Percentiles rank a stretch among this genome's conserved stretches.
Conservation (phyloP, 2,329 filamentous ascomycete genomes). For the Endocalyx cinctus region DNA sequence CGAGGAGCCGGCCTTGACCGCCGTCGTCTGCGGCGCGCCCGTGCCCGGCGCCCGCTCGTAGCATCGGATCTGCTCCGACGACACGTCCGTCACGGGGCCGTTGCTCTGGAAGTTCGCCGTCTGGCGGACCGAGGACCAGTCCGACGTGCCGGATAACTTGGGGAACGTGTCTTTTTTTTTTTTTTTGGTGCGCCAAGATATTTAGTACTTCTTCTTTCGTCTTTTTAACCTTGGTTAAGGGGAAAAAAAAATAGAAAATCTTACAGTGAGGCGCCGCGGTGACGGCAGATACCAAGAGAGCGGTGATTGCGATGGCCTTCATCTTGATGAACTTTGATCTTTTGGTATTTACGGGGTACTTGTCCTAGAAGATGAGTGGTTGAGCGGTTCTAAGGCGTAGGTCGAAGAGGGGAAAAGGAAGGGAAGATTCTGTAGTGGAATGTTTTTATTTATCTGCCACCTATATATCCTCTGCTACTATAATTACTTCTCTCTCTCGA, state of each 20-base stretch:
- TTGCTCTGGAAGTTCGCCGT: conserved; percentile 41
- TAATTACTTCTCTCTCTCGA: too few species aligned
- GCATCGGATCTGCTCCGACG: conserved; percentile 35
- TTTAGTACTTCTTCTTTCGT: not conserved
- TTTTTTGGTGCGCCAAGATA: not conserved
- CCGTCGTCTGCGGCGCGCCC: conserved; percentile 29
- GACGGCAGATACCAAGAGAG: conserved; percentile 13
- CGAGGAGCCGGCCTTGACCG: conserved; percentile 33
- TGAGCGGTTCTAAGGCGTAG: too few species aligned
- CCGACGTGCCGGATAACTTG: conserved; percentile 22
- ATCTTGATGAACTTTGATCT: too few species aligned
- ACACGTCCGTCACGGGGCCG: conserved; percentile 36
- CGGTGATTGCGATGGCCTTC: conserved; percentile 13
- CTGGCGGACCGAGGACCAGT: conserved; percentile 32
- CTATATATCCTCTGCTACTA: too few species aligned
- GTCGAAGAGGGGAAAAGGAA: too few species aligned
- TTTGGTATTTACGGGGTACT: too few species aligned
- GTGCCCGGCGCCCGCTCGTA: conserved; percentile 30
- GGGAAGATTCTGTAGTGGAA: too few species aligned
- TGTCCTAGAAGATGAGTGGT: too few species aligned
- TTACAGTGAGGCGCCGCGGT: conserved; percentile 25
- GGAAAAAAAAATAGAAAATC: conserved; percentile 4
- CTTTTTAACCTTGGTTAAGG: not conserved
- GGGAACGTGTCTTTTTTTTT: conserved; percentile 25
- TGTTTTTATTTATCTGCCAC: too few species aligned